These are phyloP conservation scores for Pontederia paniculata DNA, from an alignment of 176 grass and related monocot genomes.

Conservation along the genomic window DNA sequence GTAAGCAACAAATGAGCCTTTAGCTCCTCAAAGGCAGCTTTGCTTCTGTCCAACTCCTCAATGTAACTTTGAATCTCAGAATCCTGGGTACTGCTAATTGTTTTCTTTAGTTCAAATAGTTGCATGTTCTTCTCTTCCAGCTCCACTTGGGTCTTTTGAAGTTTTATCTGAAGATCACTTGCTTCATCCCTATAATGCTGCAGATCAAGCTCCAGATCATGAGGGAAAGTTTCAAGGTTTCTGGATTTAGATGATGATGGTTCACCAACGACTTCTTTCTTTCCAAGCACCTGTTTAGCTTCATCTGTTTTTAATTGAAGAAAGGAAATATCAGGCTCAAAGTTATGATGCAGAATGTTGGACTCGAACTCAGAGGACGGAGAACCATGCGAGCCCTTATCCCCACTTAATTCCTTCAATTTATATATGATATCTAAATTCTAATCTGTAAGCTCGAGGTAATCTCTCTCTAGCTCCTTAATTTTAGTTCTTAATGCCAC, in stretches of 20 bases:
- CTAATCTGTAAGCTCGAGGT: conserved; percentile 75
- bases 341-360: conserved; percentile 14
- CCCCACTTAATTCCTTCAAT: conserved; percentile 48
- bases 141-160: neutral
- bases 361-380: conserved; percentile 26
- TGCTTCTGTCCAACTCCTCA: conserved; percentile 36
- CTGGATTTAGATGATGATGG: neutral
- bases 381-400: conserved; percentile 25
- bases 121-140: neutral
- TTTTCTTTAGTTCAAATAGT: neutral
- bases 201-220: conserved; percentile 5
- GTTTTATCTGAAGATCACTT: neutral
- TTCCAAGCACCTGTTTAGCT: conserved; percentile 7
- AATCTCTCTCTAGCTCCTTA: conserved; percentile 78
- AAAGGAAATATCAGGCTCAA: conserved; percentile 23
- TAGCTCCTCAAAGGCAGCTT: conserved; percentile 36
- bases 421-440: conserved; percentile 69
- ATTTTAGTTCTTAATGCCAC: conserved; percentile 58
- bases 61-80: neutral
- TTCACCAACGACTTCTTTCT: neutral
- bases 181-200: conserved; percentile 13
- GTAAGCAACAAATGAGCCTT: conserved; percentile 33
- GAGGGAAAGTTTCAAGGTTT: conserved; percentile 2
- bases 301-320: conserved; percentile 15
- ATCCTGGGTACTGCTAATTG: neutral